Conservation (phyloP, 1,284 basidiomycete genomes). For the Wallemia mellicola region DNA sequence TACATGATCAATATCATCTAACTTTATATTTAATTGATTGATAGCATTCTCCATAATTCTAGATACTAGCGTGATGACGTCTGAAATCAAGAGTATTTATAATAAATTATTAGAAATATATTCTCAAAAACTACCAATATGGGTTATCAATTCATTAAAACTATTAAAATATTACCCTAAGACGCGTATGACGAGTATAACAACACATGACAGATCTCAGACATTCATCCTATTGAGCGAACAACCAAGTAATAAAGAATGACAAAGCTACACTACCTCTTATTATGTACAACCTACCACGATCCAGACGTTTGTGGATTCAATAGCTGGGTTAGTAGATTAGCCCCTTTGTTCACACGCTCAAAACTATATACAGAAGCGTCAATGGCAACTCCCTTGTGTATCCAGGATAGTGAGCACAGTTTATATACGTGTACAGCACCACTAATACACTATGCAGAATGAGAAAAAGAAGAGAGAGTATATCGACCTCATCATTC, state of each 20-base stretch:
- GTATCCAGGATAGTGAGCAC: not conserved
- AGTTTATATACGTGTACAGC: not conserved
- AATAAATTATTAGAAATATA: too few species aligned
- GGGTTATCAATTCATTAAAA: too few species aligned
- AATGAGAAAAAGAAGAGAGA: conserved; percentile 2
- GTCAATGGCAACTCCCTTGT: not conserved
- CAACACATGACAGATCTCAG: not conserved
- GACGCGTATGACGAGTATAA: too few species aligned
- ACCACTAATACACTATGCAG: not conserved
- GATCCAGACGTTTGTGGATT: conserved; percentile 16
- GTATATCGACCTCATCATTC: not conserved
- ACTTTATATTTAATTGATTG: too few species aligned
- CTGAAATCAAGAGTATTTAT: too few species aligned
- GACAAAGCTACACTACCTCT: not conserved
- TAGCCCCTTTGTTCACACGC: conserved; percentile 18
- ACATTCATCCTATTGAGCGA: too few species aligned
- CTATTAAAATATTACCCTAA: too few species aligned
- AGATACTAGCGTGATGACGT: too few species aligned
- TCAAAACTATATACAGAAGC: not conserved
- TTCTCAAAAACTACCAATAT: too few species aligned
- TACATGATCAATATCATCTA: too few species aligned
- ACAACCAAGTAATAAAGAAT: too few species aligned
- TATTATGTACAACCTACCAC: not conserved
- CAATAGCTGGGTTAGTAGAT: conserved; percentile 23
- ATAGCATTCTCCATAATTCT: too few species aligned